Conservation (phyloP, 106 monocot species). For the Phalaenopsis equestris region DNA sequence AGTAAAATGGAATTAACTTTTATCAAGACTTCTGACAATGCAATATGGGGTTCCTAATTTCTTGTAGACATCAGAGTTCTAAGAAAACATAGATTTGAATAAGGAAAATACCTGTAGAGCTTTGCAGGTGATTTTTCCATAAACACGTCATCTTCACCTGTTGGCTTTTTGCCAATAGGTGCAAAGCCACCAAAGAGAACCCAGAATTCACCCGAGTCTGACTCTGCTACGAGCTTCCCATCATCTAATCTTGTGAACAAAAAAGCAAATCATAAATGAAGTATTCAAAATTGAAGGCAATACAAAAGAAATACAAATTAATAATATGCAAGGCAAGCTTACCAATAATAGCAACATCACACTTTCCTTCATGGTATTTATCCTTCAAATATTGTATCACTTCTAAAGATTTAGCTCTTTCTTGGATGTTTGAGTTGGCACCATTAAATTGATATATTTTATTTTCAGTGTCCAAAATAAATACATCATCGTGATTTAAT, state of each 20-base stretch:
- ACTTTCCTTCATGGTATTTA: slow-evolving; percentile 36
- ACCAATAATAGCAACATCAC: slow-evolving; percentile 48
- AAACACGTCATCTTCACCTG: slow-evolving; percentile 18
- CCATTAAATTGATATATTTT: slow-evolving; percentile 33
- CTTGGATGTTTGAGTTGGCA: slow-evolving; percentile 28
- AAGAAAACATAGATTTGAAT: neutral
- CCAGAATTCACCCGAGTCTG: slow-evolving; percentile 35
- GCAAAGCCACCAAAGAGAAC: slow-evolving; percentile 33
- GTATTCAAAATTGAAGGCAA: neutral
- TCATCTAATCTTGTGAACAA: slow-evolving; percentile 19
- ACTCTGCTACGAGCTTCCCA: slow-evolving; percentile 40
- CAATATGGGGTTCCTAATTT: neutral
- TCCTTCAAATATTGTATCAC: slow-evolving; percentile 40
- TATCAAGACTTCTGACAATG: neutral
- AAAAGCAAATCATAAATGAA: neutral
- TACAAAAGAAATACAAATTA: neutral
- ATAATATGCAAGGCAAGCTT: slow-evolving; percentile 3
- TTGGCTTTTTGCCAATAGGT: slow-evolving; percentile 24
- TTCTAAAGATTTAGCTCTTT: slow-evolving; percentile 32
- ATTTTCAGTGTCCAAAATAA: slow-evolving; percentile 23
- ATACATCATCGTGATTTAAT: slow-evolving; percentile 29
- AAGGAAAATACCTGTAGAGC: slow-evolving; percentile 16
- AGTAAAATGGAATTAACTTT: too few species aligned
- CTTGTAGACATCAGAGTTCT: neutral
- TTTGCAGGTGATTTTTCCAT: slow-evolving; percentile 16